These are phyloP conservation scores for Fusarium vanettenii DNA, from an alignment of 2,329 filamentous ascomycete species.

Conservation along the genomic window DNA sequence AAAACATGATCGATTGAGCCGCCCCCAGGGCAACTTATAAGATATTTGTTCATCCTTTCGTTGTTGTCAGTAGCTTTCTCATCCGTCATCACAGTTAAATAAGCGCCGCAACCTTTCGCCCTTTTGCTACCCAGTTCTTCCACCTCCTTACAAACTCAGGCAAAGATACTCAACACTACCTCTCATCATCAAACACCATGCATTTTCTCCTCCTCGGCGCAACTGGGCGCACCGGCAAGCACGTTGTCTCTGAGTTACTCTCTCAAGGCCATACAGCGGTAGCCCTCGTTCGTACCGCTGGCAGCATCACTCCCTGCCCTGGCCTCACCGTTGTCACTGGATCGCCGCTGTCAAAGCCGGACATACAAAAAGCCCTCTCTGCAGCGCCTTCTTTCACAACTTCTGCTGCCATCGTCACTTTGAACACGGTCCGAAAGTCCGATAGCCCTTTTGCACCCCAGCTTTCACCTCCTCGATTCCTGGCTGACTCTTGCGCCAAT, in stretches of 20 bases:
- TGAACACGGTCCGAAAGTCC: conserved; percentile 54
- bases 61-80: neutral
- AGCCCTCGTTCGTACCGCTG: conserved; percentile 51
- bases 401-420: conserved; percentile 51
- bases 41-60: neutral
- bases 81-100: neutral
- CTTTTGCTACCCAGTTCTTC: neutral
- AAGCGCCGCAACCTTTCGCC: neutral
- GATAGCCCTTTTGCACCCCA: conserved; percentile 55
- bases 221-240: conserved; percentile 56
- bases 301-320: conserved; percentile 22
- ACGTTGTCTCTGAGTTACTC: conserved; percentile 54
- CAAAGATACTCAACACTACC: neutral
- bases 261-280: conserved; percentile 52
- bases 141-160: neutral
- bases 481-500: conserved; percentile 53
- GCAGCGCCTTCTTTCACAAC: conserved; percentile 35
- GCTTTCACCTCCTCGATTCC: conserved; percentile 52
- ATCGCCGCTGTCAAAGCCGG: conserved; percentile 49
- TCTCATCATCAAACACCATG: conserved; percentile 41
- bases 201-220: conserved; percentile 57
- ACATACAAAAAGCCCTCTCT: conserved; percentile 45
- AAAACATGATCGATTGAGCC: neutral
- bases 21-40: neutral
- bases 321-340: conserved; percentile 49